A percentile compares a stretch with the other conserved stretches of the same genome.
phyloP scores from a whole-genome alignment of 495 filamentous ascomycete species.

The Hypomontagnella submonticulosa region DNA sequence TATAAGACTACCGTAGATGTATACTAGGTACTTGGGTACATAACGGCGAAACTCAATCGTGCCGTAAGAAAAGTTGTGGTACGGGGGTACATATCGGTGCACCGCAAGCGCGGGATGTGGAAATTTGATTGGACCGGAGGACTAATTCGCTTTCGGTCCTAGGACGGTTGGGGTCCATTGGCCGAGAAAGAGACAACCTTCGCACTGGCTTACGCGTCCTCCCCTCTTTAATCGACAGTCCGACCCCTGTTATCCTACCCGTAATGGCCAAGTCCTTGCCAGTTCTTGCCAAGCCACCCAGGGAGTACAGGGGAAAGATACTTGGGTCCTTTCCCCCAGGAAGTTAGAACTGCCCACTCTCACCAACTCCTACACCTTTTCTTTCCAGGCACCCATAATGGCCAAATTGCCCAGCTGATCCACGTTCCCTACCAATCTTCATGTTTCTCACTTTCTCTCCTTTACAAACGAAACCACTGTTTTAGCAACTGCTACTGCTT shows the following conservation, averaged over 20 bases:
- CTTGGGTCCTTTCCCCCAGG: neutral
- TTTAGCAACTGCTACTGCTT: neutral
- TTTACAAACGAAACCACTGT: slow-evolving; percentile 23
- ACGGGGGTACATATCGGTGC: slow-evolving; percentile 8
- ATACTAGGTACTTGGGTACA: neutral
- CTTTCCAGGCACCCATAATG: slow-evolving; percentile 48
- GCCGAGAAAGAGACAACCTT: slow-evolving; percentile 36
- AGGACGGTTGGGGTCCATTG: slow-evolving; percentile 32
- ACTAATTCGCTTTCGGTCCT: slow-evolving; percentile 35
- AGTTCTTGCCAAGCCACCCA: slow-evolving; percentile 46
- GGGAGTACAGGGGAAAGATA: neutral
- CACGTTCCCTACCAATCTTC: slow-evolving; percentile 34
- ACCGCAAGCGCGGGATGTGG: neutral
- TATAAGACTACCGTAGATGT: too few species aligned
- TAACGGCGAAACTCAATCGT: too few species aligned
- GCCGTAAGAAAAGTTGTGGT: too few species aligned
- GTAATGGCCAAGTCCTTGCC: slow-evolving; percentile 47
- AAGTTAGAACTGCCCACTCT: slow-evolving; percentile 26
- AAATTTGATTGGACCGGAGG: slow-evolving; percentile 3
- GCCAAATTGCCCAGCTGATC: slow-evolving; percentile 49
- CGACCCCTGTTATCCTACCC: slow-evolving; percentile 45
- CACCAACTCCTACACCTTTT: slow-evolving; percentile 10
- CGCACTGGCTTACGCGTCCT: slow-evolving; percentile 57
- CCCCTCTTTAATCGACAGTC: slow-evolving; percentile 46
- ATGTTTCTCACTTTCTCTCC: slow-evolving; percentile 23